phyloP scores from a whole-genome alignment of 108 stramenopile species.

The Pseudonitzschia multistriata region DNA sequence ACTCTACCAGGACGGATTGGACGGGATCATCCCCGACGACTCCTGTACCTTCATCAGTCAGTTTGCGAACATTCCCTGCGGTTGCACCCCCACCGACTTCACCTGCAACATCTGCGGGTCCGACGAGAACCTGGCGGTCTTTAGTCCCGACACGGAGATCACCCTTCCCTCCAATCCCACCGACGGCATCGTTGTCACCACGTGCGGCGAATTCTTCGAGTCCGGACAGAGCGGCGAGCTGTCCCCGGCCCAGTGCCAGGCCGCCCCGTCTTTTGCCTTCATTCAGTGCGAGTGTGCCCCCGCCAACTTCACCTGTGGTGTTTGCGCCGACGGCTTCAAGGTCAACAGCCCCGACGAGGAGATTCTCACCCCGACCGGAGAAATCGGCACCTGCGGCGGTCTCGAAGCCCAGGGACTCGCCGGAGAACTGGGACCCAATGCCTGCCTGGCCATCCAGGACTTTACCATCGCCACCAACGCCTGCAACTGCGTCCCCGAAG shows the following conservation, averaged over 20 bases:
- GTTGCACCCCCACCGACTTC: neutral
- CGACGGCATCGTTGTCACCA: neutral
- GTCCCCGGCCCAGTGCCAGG: neutral
- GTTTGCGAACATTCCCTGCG: neutral
- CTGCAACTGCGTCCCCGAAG: neutral
- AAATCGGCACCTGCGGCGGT: conserved; percentile 2
- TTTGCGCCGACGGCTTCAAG: neutral
- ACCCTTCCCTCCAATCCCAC: neutral
- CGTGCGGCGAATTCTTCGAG: neutral
- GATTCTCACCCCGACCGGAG: neutral
- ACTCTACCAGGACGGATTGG: conserved; percentile 4
- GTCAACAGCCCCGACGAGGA: neutral
- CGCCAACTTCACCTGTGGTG: neutral
- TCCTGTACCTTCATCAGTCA: neutral
- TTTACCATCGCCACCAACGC: neutral
- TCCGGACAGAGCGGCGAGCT: neutral
- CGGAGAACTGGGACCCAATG: neutral
- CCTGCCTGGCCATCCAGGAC: neutral
- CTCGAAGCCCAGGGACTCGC: neutral
- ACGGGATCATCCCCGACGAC: conserved; percentile 3
- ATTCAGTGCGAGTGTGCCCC: neutral
- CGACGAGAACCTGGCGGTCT: neutral
- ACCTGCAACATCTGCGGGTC: conserved; percentile 2
- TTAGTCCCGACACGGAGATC: neutral
- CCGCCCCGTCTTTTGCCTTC: neutral